phyloP scores from a whole-genome alignment of 2,329 filamentous ascomycete species.

The Botrytis paeoniae region DNA sequence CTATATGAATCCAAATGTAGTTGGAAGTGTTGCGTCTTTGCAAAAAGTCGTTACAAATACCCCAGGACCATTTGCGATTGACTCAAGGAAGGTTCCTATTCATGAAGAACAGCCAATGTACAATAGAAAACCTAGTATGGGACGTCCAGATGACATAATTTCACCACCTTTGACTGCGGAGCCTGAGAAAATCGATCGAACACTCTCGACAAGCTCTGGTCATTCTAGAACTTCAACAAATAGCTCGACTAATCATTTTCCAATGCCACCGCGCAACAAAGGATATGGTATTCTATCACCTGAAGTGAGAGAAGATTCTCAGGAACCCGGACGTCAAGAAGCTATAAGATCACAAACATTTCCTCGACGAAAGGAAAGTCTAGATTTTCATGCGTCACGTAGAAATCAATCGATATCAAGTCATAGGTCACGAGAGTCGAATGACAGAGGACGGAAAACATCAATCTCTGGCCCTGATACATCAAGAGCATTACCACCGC shows the following conservation, averaged over 20 bases:
- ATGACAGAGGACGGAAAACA: slow-evolving; percentile 26
- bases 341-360: slow-evolving; percentile 37
- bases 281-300: slow-evolving; percentile 56
- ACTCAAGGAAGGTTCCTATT: slow-evolving; percentile 34
- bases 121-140: slow-evolving; percentile 27
- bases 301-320: slow-evolving; percentile 41
- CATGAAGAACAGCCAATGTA: slow-evolving; percentile 35
- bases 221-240: slow-evolving; percentile 30
- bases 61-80: slow-evolving; percentile 62
- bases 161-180: slow-evolving; percentile 19
- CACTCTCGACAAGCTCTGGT: slow-evolving; percentile 28
- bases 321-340: slow-evolving; percentile 39
- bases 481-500: slow-evolving; percentile 34
- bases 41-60: slow-evolving; percentile 64
- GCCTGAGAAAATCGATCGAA: slow-evolving; percentile 21
- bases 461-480: slow-evolving; percentile 35
- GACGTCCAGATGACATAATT: slow-evolving; percentile 24
- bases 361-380: slow-evolving; percentile 29
- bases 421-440: background rate
- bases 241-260: slow-evolving; percentile 28
- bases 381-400: slow-evolving; percentile 15
- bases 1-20: slow-evolving; percentile 46
- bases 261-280: slow-evolving; percentile 43
- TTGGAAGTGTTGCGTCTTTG: slow-evolving; percentile 47
- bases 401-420: slow-evolving; percentile 2